These are phyloP conservation scores for Chaetomium cochliodes DNA, from an alignment of 495 filamentous ascomycete species.

Conservation along the genomic window DNA sequence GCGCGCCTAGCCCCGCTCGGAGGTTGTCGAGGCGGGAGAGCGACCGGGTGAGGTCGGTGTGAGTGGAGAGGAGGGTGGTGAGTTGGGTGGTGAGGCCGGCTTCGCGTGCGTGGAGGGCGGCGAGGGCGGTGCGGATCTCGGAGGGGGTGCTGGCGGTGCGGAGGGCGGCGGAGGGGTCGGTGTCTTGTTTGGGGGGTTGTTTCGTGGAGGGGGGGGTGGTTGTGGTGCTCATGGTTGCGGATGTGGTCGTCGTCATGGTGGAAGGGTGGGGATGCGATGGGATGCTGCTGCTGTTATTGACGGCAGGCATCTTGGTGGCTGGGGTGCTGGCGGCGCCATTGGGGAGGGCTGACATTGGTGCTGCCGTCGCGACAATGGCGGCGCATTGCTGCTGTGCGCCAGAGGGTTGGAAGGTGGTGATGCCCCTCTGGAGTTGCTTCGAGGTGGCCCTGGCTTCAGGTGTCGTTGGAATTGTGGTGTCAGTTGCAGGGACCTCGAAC, in stretches of 20 bases:
- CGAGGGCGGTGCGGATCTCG: conserved; percentile 75
- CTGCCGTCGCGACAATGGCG: conserved; percentile 32
- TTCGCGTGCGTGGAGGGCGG: conserved; percentile 72
- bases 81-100: conserved; percentile 69
- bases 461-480: too few relatives aligned
- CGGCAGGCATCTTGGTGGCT: conserved; percentile 29
- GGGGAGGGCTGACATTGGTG: conserved; percentile 40
- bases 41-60: conserved; percentile 79
- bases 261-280: conserved; percentile 13
- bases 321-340: conserved; percentile 40
- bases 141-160: conserved; percentile 68
- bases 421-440: neutral
- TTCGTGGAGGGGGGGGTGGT: conserved; percentile 8
- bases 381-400: conserved; percentile 30
- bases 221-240: conserved; percentile 9
- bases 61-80: conserved; percentile 70
- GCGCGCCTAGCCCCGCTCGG: conserved; percentile 82
- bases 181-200: conserved; percentile 1
- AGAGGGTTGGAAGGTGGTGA: neutral
- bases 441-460: neutral
- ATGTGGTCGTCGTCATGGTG: conserved; percentile 9
- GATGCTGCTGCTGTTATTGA: conserved; percentile 19
- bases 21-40: conserved; percentile 85
- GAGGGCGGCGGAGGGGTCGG: conserved; percentile 46
- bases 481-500: neutral